phyloP scores from a whole-genome alignment of 345 rosid species.

The Conringia planisiliqua region DNA sequence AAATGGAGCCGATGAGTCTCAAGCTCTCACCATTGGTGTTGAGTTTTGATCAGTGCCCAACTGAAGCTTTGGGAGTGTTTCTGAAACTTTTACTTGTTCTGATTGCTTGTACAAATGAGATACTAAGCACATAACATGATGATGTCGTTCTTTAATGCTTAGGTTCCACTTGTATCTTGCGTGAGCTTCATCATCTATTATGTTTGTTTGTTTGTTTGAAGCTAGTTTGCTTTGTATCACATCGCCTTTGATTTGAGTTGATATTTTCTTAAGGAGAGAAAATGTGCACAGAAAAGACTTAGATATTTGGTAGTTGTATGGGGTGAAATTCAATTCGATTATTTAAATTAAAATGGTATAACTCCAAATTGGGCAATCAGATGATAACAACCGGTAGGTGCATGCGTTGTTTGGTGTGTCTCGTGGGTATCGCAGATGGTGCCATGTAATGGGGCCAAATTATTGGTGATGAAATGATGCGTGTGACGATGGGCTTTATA shows the following conservation, averaged over 20 bases:
- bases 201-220: neutral
- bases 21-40: neutral
- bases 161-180: neutral
- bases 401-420: neutral
- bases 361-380: neutral
- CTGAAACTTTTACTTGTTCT: neutral
- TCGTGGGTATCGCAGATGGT: conserved; percentile 18
- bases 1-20: neutral
- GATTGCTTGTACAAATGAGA: neutral
- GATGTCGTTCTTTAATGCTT: neutral
- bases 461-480: conserved; percentile 7
- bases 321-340: neutral
- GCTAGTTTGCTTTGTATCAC: neutral
- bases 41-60: neutral
- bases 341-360: neutral
- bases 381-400: conserved; percentile 9
- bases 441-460: conserved; percentile 17
- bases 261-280: neutral
- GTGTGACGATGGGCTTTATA: neutral
- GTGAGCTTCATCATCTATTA: neutral
- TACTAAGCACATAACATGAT: neutral
- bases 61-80: neutral
- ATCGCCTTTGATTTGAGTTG: neutral
- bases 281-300: neutral
- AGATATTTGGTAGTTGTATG: neutral